phyloP scores from a whole-genome alignment of 495 filamentous ascomycete species.

The Stereocaulon alpinum region DNA sequence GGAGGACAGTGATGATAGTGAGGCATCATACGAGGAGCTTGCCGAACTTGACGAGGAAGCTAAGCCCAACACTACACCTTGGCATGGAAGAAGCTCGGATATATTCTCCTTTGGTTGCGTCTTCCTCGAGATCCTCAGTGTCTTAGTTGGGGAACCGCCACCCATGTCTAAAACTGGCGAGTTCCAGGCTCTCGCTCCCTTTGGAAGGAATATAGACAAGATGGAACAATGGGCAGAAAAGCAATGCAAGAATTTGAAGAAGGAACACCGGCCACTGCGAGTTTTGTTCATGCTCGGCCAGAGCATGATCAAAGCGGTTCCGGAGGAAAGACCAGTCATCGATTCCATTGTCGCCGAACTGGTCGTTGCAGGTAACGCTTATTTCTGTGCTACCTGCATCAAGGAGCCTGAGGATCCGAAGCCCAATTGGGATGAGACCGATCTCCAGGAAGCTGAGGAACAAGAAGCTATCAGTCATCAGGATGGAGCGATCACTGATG shows the following conservation, averaged over 20 bases:
- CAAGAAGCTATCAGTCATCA: neutral
- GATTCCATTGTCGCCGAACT: neutral
- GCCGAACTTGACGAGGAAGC: neutral
- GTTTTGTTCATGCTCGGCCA: neutral
- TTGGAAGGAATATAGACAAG: neutral
- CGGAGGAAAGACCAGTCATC: neutral
- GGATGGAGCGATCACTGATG: too few species aligned
- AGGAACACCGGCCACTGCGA: neutral
- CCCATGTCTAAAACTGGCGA: too few species aligned
- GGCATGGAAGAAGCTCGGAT: constrained; percentile 11
- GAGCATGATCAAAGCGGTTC: neutral
- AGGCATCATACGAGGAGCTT: neutral
- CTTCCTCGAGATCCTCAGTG: constrained; percentile 8
- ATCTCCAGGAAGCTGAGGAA: neutral
- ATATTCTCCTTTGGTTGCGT: constrained; percentile 9
- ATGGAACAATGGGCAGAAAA: neutral
- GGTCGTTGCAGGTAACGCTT: neutral
- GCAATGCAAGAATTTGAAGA: neutral
- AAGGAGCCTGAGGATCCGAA: neutral
- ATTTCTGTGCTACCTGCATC: constrained; percentile 5
- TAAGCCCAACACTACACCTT: neutral
- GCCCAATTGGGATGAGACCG: neutral
- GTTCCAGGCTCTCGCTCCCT: neutral
- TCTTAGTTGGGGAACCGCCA: neutral
- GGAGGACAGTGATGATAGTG: neutral